Evolutionary conservation across 306 rosid species (phyloP), one percentile per base, ranked within the genome.

Genomic region (Vachellia collinsii): DNA sequence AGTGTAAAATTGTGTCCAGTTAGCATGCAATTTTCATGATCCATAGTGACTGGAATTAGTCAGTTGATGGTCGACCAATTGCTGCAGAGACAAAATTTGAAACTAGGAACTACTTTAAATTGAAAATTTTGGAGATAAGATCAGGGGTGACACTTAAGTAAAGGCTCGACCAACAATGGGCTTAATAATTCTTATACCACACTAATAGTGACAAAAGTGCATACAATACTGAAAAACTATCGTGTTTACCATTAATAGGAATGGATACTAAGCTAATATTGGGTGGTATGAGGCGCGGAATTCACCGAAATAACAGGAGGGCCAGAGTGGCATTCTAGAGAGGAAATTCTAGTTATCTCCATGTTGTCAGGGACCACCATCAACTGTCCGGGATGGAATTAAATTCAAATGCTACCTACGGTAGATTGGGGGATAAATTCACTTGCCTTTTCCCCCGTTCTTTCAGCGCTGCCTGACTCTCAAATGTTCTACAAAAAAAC

Each of bases 301-400:
- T n/a, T n/a, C n/a, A n/a, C n/a, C n/a, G 13, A 20, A 56, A 56
- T 3, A 56, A 41, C 44, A 5, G 44, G 44, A 41, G 44, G 44
- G 44, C 44, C 44, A 41, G 44, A 56, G 11, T 0, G 63, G 13
- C n/a, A 0, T 5, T 50, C n/a, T 13, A 20, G 34, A 56, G 17
- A 62, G 7, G n/a, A 62, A 62, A 62, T 62, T 62, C 22, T 4
- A n/a, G 23, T 20, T 5, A 62, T 29, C n/a, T 25, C 68, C 41
- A 16, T 65, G 43, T 65, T 65, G 37, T 65, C 22, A 36, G 70
- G 43, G 22, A 13, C 70, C 44, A 65, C 70, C 23, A 65, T 65
- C 41, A 37, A 44, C 22, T 37, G 23, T 37, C 46, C 43, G 5
- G 37, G 70, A 65, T 36, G 11, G 44, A 13, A 65, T 37, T 14